phyloP scores from a whole-genome alignment of 257 asterid species.

The Thymus mandschuricus region DNA sequence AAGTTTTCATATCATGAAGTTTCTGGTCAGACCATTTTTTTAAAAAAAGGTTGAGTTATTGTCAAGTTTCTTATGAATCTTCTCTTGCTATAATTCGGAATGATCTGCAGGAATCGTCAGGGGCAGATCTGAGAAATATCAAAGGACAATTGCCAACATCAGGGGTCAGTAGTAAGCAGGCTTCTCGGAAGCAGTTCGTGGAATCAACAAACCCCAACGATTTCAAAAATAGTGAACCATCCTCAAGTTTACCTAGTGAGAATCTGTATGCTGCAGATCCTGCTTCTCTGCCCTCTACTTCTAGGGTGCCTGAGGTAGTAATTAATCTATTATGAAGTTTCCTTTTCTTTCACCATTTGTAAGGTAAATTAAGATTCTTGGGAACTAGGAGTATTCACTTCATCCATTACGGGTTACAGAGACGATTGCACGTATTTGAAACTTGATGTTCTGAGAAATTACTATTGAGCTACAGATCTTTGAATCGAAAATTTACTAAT shows the following conservation, averaged over 20 bases:
- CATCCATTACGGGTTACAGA: slow-evolving; percentile 6
- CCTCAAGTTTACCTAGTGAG: slow-evolving; percentile 57
- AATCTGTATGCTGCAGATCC: slow-evolving; percentile 62
- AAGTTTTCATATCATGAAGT: neutral
- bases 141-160: slow-evolving; percentile 60
- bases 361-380: neutral
- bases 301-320: slow-evolving; percentile 72
- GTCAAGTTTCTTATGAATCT: neutral
- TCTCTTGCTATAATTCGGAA: slow-evolving; percentile 17
- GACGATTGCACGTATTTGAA: neutral
- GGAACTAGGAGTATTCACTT: slow-evolving; percentile 11
- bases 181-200: slow-evolving; percentile 63
- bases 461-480: neutral
- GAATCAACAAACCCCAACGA: slow-evolving; percentile 61
- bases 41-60: neutral
- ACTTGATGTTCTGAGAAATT: neutral
- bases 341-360: neutral
- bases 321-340: neutral
- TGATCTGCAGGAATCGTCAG: slow-evolving; percentile 56
- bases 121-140: slow-evolving; percentile 60
- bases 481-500: neutral
- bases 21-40: neutral
- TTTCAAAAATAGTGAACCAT: slow-evolving; percentile 70
- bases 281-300: slow-evolving; percentile 70
- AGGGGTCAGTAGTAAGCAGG: slow-evolving; percentile 59